Base-by-base conservation (phyloP, 345 rosid species). In the Aquilaria malaccensis region DNA sequence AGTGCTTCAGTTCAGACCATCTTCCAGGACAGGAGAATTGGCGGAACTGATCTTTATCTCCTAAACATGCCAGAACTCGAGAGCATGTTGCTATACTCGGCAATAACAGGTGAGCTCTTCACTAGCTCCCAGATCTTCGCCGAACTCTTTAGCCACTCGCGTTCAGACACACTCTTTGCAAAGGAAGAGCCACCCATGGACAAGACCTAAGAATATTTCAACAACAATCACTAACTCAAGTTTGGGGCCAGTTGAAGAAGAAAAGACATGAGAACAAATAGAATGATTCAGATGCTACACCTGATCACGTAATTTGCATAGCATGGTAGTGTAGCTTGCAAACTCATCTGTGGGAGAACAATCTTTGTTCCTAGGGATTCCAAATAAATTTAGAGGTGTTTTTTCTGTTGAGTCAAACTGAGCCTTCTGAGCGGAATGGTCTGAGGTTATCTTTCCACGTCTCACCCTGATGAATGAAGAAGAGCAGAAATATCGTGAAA, bases 91-190 rank as follows among this genome's bases (percentile, higher is more conserved):
- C 87, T 60, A 61, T 83, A 86, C 57, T 89, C 94, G 1, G 84
- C 70, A 43, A 84, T 86, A 48, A 81, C 69, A 2, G 85, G 67
- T 58, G 94, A 89, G 67, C 72, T 80, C 70, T 84, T 89, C 65
- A 89, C 81, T 7, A 83, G 59, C 62, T 89, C 94, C 97, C 97
- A 89, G 76, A 89, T 83, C 82, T 84, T 89, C 4, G 83, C 87
- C 9, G 94, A 78, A 72, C 74, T 81, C 71, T 82, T 89, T 67
- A 86, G 70, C 97, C 94, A 86, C n/a, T 86, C 94, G 0, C 94
- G 86, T 67, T 89, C 97, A 0, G 97, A 84, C 46, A 89, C 77
- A 1, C 84, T 67, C 75, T 80, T 80, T 3, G 73, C 51, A 61
- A 89, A 89, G 15, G 89, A 66, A 13, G 82, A 74, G 70, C 76